Conservation (phyloP, 306 rosid species). For the Rosa persica region DNA sequence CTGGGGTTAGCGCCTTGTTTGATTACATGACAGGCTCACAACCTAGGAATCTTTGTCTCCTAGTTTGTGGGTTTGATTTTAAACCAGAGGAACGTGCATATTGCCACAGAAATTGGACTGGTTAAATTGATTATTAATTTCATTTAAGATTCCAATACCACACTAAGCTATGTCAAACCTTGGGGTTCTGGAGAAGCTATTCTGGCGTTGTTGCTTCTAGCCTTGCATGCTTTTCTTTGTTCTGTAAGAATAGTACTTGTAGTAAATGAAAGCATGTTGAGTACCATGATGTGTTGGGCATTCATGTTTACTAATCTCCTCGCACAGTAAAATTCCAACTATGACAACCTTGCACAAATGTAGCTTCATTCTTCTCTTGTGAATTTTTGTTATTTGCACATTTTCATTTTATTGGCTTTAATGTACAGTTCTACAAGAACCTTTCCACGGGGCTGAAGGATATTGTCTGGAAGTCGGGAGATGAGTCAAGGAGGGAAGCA, state of each 20-base stretch:
- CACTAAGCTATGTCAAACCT: not conserved
- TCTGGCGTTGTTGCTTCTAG: not conserved
- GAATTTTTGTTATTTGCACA: not conserved
- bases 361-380: not conserved
- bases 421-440: conserved; percentile 74
- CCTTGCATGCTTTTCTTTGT: not conserved
- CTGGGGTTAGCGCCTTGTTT: not conserved
- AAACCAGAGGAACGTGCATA: not conserved
- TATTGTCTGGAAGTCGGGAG: conserved; percentile 76
- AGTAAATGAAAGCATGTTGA: not conserved
- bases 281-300: not conserved
- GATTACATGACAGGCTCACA: not conserved
- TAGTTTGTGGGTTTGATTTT: not conserved
- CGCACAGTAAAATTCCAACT: too few relatives aligned
- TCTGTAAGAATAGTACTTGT: not conserved
- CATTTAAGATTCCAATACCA: not conserved
- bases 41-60: not conserved
- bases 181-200: not conserved
- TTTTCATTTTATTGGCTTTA: conserved; percentile 24
- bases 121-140: not conserved
- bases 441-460: conserved; percentile 82
- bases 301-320: not conserved
- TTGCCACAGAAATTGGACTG: not conserved
- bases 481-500: conserved; percentile 60
- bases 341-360: not conserved